Conservation (phyloP, 805 yeast genomes). For the Zygosaccharomyces bailii region DNA sequence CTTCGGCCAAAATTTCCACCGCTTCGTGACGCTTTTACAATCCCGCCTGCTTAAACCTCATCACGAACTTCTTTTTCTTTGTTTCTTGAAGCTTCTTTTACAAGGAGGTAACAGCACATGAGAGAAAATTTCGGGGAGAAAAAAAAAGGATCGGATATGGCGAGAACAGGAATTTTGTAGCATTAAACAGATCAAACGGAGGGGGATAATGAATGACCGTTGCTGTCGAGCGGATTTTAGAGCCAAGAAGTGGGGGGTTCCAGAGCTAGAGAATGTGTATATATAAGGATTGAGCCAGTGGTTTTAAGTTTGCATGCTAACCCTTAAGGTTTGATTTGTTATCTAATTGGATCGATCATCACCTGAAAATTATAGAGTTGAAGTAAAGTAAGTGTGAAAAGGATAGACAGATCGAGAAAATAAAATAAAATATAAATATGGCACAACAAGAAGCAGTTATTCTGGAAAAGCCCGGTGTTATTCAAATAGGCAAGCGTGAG, state of each 20-base stretch:
- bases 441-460: slow-evolving; percentile 47
- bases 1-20: slow-evolving; percentile 9
- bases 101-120: background rate
- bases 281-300: background rate
- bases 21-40: slow-evolving; percentile 4
- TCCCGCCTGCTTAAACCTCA: background rate
- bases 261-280: background rate
- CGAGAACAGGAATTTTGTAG: background rate
- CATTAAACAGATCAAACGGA: background rate
- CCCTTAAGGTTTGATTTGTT: too few species aligned
- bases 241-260: background rate
- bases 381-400: background rate
- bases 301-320: too few species aligned
- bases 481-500: slow-evolving; percentile 63
- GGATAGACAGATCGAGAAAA: background rate
- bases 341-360: too few species aligned
- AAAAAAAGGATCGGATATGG: slow-evolving; percentile 2
- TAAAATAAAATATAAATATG: slow-evolving; percentile 4
- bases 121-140: background rate
- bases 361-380: too few species aligned
- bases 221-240: background rate
- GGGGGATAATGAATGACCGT: background rate
- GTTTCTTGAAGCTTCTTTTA: slow-evolving; percentile 1
- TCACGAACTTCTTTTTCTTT: background rate
- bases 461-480: slow-evolving; percentile 58